Evolutionary conservation across 345 rosid species (phyloP), one percentile per base, ranked within the genome.

Genomic region (Crucihimalaya himalaica): DNA sequence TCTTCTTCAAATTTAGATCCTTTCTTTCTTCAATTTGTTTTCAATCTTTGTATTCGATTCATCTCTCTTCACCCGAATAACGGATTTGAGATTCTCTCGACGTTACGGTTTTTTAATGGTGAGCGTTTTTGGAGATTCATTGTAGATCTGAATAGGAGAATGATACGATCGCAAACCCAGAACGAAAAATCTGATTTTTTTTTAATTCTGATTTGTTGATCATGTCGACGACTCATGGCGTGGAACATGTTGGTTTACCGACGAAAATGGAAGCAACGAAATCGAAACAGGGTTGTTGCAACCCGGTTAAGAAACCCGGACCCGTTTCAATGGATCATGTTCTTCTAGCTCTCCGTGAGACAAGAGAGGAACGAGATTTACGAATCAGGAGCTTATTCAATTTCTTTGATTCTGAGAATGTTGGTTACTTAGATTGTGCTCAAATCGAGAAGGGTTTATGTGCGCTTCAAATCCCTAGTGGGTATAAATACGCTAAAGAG

Each of bases 281-380:
- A 40, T 58, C 85, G 8, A 81, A 79, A 64, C 81, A 70, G 20
- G 74, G 63, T 21, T 72, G 83, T 16, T 63, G 77, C 78, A 84
- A 81, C 74, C 86, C 84, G 70, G 79, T 82, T 28, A 86, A 79
- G 76, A 80, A 80, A 68, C 7, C 86, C 35, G 87, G 83, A 64
- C 80, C 86, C 12, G 83, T 83, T 48, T 78, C 87, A 1, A 83
- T 89, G 85, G 91, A 89, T 47, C 95, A 89, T 43, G 95, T 89
- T 9, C 72, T 89, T 11, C 50, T 89, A 42, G 91, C 95, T 18
- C 85, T 84, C 58, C 72, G 87, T 23, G 95, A 89, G 79, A 89
- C 86, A 9, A 84, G 75, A 65, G 88, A 89, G 14, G 91, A 83
- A 57, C 76, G 95, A 42, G 95, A 87, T 42, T 56, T 73, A 19